Evolutionary conservation across 495 filamentous ascomycete genomes (phyloP).

Genomic region (Lentithecium fluviatile): DNA sequence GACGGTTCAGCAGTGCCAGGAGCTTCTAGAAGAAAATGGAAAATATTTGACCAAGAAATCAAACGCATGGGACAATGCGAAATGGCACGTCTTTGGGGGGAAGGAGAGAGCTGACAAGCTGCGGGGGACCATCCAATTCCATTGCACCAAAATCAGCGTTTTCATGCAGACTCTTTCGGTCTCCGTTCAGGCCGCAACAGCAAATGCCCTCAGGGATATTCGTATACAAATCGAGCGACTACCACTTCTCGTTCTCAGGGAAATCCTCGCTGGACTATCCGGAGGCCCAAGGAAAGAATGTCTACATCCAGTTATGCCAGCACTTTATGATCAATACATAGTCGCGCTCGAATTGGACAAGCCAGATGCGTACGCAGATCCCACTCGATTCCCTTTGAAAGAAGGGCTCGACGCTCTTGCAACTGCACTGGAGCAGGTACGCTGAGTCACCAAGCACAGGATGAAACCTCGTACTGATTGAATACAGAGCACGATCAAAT

Average conservation of each 20-base stretch:
- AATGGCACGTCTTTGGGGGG: background rate
- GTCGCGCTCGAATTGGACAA: background rate
- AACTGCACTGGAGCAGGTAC: background rate
- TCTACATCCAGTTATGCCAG: background rate
- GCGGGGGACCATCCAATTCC: background rate
- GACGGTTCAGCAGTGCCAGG: background rate
- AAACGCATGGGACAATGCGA: slow-evolving; percentile 2
- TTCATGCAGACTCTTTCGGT: background rate
- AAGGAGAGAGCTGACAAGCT: background rate
- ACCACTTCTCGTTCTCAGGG: background rate
- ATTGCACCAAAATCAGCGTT: background rate
- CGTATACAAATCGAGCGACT: background rate
- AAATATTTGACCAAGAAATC: background rate
- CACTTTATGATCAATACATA: slow-evolving; percentile 1
- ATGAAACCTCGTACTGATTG: no score
- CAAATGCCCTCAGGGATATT: background rate
- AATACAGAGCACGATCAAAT: background rate
- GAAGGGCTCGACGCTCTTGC: background rate
- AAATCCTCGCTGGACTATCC: background rate
- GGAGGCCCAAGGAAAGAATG: background rate
- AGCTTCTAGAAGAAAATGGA: background rate
- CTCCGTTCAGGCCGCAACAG: slow-evolving; percentile 1
- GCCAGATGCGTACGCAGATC: background rate
- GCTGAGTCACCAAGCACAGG: no score
- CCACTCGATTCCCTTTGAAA: background rate